A percentile compares a stretch with the other conserved stretches of the same genome.
These are phyloP conservation scores for Apiospora aurea DNA, from an alignment of 2,329 filamentous ascomycete genomes.

Conservation along the genomic window DNA sequence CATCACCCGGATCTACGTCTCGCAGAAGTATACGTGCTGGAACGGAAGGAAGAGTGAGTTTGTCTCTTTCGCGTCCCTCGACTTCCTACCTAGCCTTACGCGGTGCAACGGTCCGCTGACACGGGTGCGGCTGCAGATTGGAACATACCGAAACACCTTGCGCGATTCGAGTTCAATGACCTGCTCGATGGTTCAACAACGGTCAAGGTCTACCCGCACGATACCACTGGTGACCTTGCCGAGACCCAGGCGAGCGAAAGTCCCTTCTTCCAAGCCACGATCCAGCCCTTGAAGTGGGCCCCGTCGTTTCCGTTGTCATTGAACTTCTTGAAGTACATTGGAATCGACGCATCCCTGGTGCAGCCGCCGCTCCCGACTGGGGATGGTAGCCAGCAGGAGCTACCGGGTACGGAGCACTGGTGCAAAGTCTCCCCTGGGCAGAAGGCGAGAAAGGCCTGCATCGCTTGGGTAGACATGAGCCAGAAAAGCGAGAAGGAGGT, in stretches of 20 bases:
- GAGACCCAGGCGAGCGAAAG: constrained; percentile 43
- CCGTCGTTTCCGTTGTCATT: constrained; percentile 54
- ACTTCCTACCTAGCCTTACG: background rate
- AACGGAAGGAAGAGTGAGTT: constrained; percentile 58
- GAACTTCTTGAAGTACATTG: constrained; percentile 46
- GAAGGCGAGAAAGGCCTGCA: constrained; percentile 39
- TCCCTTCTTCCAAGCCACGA: constrained; percentile 56
- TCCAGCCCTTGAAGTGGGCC: constrained; percentile 49
- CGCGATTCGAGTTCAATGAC: constrained; percentile 55
- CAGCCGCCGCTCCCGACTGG: constrained; percentile 57
- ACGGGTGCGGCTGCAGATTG: constrained; percentile 48
- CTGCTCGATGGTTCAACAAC: constrained; percentile 45
- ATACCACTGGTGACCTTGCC: constrained; percentile 40
- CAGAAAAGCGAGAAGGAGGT: constrained; percentile 43
- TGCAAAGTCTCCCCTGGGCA: constrained; percentile 45
- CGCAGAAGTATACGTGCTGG: constrained; percentile 57
- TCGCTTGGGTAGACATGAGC: constrained; percentile 56
- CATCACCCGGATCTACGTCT: constrained; percentile 63
- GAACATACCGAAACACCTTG: constrained; percentile 64
- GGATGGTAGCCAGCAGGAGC: constrained; percentile 47
- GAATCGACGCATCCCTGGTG: constrained; percentile 52
- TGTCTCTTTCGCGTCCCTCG: background rate
- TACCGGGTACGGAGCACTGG: constrained; percentile 57
- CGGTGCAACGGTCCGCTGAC: constrained; percentile 10
- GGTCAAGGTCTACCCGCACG: constrained; percentile 55